Base-by-base conservation (phyloP, 1,139 yeast species). In the Yamadazyma taylorii region DNA sequence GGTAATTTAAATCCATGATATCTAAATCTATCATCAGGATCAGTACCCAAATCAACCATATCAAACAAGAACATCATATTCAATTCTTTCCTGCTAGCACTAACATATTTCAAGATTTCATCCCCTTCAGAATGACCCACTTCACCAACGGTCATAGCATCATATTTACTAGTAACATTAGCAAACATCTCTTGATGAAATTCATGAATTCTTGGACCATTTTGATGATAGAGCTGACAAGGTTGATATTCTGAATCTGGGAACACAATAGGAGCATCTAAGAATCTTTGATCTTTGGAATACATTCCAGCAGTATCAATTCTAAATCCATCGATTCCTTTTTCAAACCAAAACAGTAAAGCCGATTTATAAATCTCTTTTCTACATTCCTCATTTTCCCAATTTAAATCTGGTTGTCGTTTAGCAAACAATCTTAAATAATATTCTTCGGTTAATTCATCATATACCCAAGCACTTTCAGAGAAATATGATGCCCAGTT, bases 291-390 rank as follows among this genome's bases (percentile, higher is more conserved):
- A 19, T 58, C 70, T 55, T 78, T 78, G 33, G 80, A 74, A 58
- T 75, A 75, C 60, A 75, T 55, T 38, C 76, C 73, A 34, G 79
- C 79, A 24, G 75, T 69, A 52, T 78, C 84, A 42, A 78, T 74
- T 58, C 83, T 66, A 57, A 78, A 78, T 1, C 83, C 83, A 50
- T 76, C 81, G 30, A 76, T 70, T 16, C 83, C 83, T 48, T 67
- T 66, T 38, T 75, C 76, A 43, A 71, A 70, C 83, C 83, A 78
- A 55, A 68, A 78, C 14, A 59, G 63, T 49, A 78, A 57, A 10
- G 79, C 79, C 19, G 63, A 60, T 35, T 73, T 59, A 52, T 75
- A 74, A 40, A 78, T 72, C 16, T 79, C 81, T 11, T 70, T 54
- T 56, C 82, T 63, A 32, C 71, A 61, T 34, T 62, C 75, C 46